Base-by-base conservation (phyloP, 2,329 filamentous ascomycete genomes). In the Fusarium graminum region DNA sequence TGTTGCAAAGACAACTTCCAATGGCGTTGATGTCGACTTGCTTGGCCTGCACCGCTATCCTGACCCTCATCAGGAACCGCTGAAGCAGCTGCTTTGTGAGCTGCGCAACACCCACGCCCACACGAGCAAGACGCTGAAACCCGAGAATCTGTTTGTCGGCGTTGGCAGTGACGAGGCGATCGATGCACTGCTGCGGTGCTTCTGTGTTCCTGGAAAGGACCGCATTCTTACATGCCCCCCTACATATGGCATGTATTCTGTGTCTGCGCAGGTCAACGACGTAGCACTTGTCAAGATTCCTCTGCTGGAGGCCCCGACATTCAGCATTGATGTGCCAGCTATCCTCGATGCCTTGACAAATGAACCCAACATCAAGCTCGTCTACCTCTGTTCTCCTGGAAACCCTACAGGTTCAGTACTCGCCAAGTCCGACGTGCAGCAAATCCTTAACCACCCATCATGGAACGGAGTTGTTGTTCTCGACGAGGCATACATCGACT, bases 201-300 rank as follows among this genome's bases (percentile, higher is more conserved):
- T 99, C 82, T 99, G 95, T 80, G 82, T 88, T 3, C 95, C 95
- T 1, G 92, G 90, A 43, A 85, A 85, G 68, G 95, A 99, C 80
- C 93, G 92, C 75, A 96, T 99, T 75, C 86, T 99, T 34, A 94
- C 93, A 40, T 98, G 94, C 75, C 95, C 95, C 17, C 95, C 95
- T 1, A 99, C 95, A 1, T 99, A 99, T 78, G 95, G 95, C 80
- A 99, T 99, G 95, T 99, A 99, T 82, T 84, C 88, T 44, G 95
- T 99, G 17, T 96, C 92, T 8, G 95, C 95, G 1, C 91, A 96
- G 76, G 90, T 97, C 70, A 99, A 99, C 81, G 95, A 98, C 75
- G 85, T 99, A 19, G 85, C 85, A 43, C 87, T 98, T 26, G 90
- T 96, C 70, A 92, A 91, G 76, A 89, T 98, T n/a, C 93, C 94